A percentile compares a stretch with the other conserved stretches of the same genome.
These are phyloP conservation scores for Arabis hirsuta DNA, from an alignment of 345 rosid species.

Conservation along the genomic window DNA sequence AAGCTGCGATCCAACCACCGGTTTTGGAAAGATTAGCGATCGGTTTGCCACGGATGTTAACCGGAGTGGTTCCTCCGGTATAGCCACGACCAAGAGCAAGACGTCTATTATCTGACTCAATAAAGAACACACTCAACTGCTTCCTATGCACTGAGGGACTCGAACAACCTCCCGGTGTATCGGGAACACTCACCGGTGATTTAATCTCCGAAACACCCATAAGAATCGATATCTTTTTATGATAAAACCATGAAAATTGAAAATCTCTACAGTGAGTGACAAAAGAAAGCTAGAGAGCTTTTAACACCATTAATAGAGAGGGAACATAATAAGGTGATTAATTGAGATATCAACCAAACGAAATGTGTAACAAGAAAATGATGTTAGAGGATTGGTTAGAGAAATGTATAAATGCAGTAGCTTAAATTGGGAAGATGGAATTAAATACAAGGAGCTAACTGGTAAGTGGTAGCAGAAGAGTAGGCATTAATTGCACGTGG, in stretches of 20 bases:
- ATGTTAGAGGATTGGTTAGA: conserved; percentile 41
- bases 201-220: conserved; percentile 70
- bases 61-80: conserved; percentile 86
- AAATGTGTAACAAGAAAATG: conserved; percentile 29
- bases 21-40: conserved; percentile 80
- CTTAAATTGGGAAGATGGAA: conserved; percentile 31
- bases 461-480: conserved; percentile 37
- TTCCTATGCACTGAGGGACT: conserved; percentile 53
- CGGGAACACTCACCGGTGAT: conserved; percentile 50
- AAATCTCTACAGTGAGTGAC: conserved; percentile 2
- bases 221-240: conserved; percentile 31
- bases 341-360: conserved; percentile 9
- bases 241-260: conserved; percentile 18
- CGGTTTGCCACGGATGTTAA: conserved; percentile 79
- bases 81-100: conserved; percentile 81
- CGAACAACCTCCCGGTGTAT: conserved; percentile 47
- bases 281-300: conserved; percentile 13
- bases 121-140: conserved; percentile 66
- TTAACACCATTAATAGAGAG: no score
- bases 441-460: conserved; percentile 44
- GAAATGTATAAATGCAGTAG: conserved; percentile 43
- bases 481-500: conserved; percentile 45
- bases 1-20: conserved; percentile 91
- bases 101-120: conserved; percentile 83
- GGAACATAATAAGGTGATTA: not conserved